Percentiles rank a stretch among this genome's conserved stretches.
These are phyloP conservation scores for Cucurbita ficifolia DNA, from an alignment of 306 rosid species.

Conservation along the genomic window DNA sequence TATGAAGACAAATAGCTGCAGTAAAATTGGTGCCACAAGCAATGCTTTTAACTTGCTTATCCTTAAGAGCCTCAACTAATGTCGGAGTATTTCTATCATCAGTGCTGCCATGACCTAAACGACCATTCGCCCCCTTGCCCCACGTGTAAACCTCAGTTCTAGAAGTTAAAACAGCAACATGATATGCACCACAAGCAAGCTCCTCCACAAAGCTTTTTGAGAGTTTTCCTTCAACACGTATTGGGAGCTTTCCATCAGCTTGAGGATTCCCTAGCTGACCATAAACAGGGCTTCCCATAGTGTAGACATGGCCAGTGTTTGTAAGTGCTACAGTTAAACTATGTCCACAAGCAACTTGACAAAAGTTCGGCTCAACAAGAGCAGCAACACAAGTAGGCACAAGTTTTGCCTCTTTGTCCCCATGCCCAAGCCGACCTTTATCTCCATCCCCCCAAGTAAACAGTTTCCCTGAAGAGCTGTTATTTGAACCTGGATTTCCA, in stretches of 20 bases:
- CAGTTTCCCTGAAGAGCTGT: slow-evolving; percentile 88
- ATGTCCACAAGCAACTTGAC: slow-evolving; percentile 91
- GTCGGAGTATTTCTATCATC: slow-evolving; percentile 76
- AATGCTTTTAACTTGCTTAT: slow-evolving; percentile 88
- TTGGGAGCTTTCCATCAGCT: slow-evolving; percentile 78
- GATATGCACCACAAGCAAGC: slow-evolving; percentile 96
- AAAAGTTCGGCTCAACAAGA: slow-evolving; percentile 81
- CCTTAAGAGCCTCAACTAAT: slow-evolving; percentile 80
- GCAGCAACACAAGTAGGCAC: slow-evolving; percentile 98
- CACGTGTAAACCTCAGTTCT: slow-evolving; percentile 94
- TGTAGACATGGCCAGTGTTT: slow-evolving; percentile 72
- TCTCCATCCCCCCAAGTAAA: slow-evolving; percentile 99
- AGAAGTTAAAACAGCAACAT: slow-evolving; percentile 87
- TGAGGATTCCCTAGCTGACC: slow-evolving; percentile 91
- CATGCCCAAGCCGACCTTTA: slow-evolving; percentile 96
- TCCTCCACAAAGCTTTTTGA: slow-evolving; percentile 84
- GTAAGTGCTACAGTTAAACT: slow-evolving; percentile 90
- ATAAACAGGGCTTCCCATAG: slow-evolving; percentile 97
- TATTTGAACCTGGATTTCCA: slow-evolving; percentile 83
- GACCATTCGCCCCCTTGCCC: slow-evolving; percentile 99
- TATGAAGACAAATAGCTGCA: slow-evolving; percentile 92
- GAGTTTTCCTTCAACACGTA: slow-evolving; percentile 74
- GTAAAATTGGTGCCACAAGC: slow-evolving; percentile 93
- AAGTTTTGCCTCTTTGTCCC: slow-evolving; percentile 89
- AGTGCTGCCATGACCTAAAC: slow-evolving; percentile 86